Percentiles rank a stretch among this genome's conserved stretches.
Conservation (phyloP, 345 rosid genomes). For the Eucalyptus pauciflora region DNA sequence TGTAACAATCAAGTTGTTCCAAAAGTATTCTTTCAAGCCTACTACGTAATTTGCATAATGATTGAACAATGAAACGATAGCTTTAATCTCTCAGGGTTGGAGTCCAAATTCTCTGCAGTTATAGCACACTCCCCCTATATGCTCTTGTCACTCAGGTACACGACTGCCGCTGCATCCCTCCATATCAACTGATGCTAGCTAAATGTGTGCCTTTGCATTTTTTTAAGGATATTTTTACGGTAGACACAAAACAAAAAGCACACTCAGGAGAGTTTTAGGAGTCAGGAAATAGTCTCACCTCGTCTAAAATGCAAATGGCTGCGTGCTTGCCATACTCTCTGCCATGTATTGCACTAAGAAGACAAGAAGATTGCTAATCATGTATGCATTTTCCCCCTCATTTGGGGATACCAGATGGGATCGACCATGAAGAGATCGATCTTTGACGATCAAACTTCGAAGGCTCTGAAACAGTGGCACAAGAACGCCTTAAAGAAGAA, state of each 20-base stretch:
- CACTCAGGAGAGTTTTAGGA: neutral
- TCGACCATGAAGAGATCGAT: conserved; percentile 90
- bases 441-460: conserved; percentile 83
- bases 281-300: neutral
- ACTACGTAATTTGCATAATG: neutral
- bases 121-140: conserved; percentile 90
- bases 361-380: neutral
- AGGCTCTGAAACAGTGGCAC: conserved; percentile 81
- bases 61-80: neutral
- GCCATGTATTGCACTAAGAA: neutral
- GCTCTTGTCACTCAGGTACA: conserved; percentile 96
- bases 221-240: neutral
- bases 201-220: neutral
- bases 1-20: neutral
- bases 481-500: conserved; percentile 49
- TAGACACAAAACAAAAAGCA: neutral
- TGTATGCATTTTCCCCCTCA: neutral
- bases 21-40: neutral
- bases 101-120: conserved; percentile 77
- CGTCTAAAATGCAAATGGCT: neutral
- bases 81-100: conserved; percentile 27
- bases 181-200: neutral
- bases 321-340: neutral
- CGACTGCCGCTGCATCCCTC: neutral
- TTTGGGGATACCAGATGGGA: conserved; percentile 59